Percentiles rank a stretch among this genome's conserved stretches.
These are phyloP conservation scores for Elongisporangium prolatum DNA, from an alignment of 352 stramenopile genomes.

Conservation along the genomic window DNA sequence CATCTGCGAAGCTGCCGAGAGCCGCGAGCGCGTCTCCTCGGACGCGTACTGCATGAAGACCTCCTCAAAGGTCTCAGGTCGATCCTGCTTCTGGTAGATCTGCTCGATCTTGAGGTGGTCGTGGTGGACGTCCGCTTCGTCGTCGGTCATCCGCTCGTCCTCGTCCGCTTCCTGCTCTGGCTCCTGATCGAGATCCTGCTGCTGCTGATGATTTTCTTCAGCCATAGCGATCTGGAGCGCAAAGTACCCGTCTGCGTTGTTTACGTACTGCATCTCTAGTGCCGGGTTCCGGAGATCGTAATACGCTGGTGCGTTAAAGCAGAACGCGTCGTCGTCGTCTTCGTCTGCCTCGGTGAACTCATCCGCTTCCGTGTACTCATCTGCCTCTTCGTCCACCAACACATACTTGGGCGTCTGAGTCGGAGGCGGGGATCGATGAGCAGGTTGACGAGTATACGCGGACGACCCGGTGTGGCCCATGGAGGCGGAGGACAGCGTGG, in stretches of 20 bases:
- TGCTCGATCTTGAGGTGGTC: slow-evolving; percentile 9
- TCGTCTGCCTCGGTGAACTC: slow-evolving; percentile 19
- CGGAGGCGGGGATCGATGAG: not conserved
- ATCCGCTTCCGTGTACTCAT: slow-evolving; percentile 22
- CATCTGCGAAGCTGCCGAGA: slow-evolving; percentile 47
- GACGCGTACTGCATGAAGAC: slow-evolving; percentile 55
- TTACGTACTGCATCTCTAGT: slow-evolving; percentile 71
- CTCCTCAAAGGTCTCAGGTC: slow-evolving; percentile 46
- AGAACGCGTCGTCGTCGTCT: slow-evolving; percentile 62
- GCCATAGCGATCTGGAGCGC: slow-evolving; percentile 22
- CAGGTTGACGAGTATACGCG: not conserved
- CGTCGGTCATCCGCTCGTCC: slow-evolving; percentile 46
- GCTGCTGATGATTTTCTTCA: not conserved
- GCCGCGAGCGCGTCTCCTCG: slow-evolving; percentile 48
- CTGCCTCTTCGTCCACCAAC: slow-evolving; percentile 18
- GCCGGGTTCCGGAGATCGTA: slow-evolving; percentile 78
- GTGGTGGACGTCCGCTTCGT: slow-evolving; percentile 7
- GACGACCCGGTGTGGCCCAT: not conserved
- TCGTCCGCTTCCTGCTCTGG: slow-evolving; percentile 13
- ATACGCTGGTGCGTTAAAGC: slow-evolving; percentile 76
- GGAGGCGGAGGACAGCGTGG: not conserved
- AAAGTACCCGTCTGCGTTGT: slow-evolving; percentile 85
- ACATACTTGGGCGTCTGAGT: slow-evolving; percentile 11
- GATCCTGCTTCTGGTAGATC: slow-evolving; percentile 14
- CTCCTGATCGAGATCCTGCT: not conserved